Conservation (phyloP, 805 yeast species). For the Metschnikowia koreensis region DNA sequence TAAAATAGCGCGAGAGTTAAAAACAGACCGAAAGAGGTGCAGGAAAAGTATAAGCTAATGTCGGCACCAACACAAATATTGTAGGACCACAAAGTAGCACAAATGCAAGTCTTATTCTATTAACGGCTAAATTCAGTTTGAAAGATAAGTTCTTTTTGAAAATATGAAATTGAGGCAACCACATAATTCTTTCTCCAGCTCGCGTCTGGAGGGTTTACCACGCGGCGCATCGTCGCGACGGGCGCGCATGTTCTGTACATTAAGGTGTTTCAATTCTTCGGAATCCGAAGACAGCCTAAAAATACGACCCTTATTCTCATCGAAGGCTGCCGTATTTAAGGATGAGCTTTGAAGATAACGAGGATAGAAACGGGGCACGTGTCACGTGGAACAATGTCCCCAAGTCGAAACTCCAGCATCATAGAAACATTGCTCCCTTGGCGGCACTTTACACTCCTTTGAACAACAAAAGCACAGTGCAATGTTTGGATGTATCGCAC, state of each 20-base stretch:
- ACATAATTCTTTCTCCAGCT: not conserved
- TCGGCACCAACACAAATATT: too few relatives aligned
- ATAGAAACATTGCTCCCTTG: conserved; percentile 52
- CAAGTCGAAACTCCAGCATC: conserved; percentile 50
- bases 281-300: not conserved
- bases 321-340: not conserved
- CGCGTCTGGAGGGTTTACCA: not conserved
- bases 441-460: conserved; percentile 61
- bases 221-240: conserved; percentile 1
- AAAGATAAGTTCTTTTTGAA: too few relatives aligned
- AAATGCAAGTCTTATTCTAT: too few relatives aligned
- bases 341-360: conserved; percentile 55
- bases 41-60: too few relatives aligned
- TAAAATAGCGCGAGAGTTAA: too few relatives aligned
- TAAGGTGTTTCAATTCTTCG: not conserved
- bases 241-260: conserved; percentile 2
- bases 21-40: too few relatives aligned
- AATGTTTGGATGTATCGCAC: conserved; percentile 39
- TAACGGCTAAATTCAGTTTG: too few relatives aligned
- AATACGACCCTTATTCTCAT: not conserved
- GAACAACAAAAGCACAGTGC: conserved; percentile 41
- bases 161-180: too few relatives aligned
- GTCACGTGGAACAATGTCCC: conserved; percentile 71
- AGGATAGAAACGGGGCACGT: conserved; percentile 72
- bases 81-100: too few relatives aligned